Evolutionary conservation across 441 rosid genomes (phyloP), one percentile per base, ranked within the genome.

Genomic region (Erodium moschatum): DNA sequence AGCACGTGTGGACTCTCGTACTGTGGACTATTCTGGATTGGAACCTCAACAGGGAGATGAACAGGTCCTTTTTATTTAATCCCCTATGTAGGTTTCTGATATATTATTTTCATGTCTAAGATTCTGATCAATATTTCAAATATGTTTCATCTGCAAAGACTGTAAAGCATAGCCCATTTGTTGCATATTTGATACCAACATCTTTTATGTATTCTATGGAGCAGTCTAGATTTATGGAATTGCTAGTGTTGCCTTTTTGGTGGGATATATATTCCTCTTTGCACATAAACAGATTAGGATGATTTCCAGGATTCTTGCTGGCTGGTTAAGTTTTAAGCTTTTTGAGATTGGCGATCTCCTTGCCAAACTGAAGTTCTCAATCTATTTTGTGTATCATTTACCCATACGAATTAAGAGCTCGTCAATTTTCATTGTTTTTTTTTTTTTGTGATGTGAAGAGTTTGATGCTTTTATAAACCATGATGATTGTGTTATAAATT

Each of bases 11-110:
- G 98, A 93, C 77, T 77, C 84, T 75, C 89, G 97, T 12, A 87
- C 96, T 38, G 93, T 93, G 65, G 93, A 89, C 79, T 93, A 89
- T 79, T 83, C 97, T 46, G 82, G 72, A 65, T 77, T 94, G 81
- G 98, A 94, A 83, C 93, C 93, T 69, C 98, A 94, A 80, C 89
- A 74, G 72, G 98, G 98, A 73, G 97, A 91, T 73, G 84, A 94
- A 81, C 96, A 91, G 97, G 98, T 91, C 71, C 74, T 21, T 78
- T 68, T 67, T 69, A 76, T 76, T 71, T 77, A 69, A 81, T 77
- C 79, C 70, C 70, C 71, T 74, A 58, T 71, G 76, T 70, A 75
- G 75, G 84, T 82, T 79, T 69, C 60, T 72, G 52, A 60, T 56
- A 73, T 67, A 33, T 71, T 72, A 38, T 48, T 50, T 61, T 64